Evolutionary conservation across 208 protist genomes (phyloP).

Genomic region (Crithidia expoeki): DNA sequence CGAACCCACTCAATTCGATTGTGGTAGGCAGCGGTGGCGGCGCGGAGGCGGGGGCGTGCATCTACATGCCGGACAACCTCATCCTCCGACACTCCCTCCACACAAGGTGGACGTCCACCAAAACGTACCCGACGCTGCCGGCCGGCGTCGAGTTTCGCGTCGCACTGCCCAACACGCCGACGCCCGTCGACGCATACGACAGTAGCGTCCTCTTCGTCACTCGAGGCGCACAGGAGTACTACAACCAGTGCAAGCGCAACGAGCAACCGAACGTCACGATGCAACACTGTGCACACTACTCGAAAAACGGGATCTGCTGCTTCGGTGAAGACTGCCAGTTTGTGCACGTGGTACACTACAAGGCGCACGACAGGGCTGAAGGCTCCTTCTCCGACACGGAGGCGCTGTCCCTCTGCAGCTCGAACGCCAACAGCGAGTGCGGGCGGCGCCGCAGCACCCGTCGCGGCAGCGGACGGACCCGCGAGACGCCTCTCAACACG

Average conservation of each 20-base stretch:
- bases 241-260: conserved; percentile 48
- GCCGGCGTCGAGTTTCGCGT: conserved; percentile 58
- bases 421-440: conserved; percentile 30
- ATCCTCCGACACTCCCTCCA: conserved; percentile 72
- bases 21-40: conserved; percentile 10
- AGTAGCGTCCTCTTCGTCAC: conserved; percentile 64
- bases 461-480: conserved; percentile 21
- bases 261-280: conserved; percentile 62
- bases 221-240: conserved; percentile 72
- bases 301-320: conserved; percentile 81
- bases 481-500: conserved; percentile 44
- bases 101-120: conserved; percentile 69
- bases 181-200: conserved; percentile 67
- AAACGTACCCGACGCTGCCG: conserved; percentile 51
- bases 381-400: conserved; percentile 49
- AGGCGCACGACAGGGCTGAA: conserved; percentile 39
- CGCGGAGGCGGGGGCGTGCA: conserved; percentile 13
- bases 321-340: conserved; percentile 82
- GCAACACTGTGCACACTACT: conserved; percentile 84
- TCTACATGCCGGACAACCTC: conserved; percentile 44
- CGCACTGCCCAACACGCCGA: conserved; percentile 76
- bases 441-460: conserved; percentile 16
- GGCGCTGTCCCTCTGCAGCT: conserved; percentile 31
- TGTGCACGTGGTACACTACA: conserved; percentile 73
- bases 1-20: conserved; percentile 37